A percentile compares a stretch with the other conserved stretches of the same genome.
Evolutionary conservation across 1,284 basidiomycete genomes (phyloP).

Genomic region (Golubevia pallescens): DNA sequence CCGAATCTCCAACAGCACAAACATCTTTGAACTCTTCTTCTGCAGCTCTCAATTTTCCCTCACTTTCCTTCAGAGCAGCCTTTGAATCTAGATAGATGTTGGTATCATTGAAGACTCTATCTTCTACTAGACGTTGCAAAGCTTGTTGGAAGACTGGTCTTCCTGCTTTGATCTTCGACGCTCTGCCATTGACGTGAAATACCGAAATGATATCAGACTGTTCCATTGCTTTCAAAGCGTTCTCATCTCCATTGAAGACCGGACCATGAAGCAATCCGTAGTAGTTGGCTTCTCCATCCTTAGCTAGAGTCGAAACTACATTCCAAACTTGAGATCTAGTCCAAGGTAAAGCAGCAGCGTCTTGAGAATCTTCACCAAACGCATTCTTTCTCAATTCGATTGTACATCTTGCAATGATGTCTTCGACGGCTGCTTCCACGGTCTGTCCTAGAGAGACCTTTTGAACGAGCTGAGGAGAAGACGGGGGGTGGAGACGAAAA

Average conservation of each 20-base stretch:
- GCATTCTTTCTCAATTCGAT: constrained; percentile 54
- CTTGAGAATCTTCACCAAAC: constrained; percentile 44
- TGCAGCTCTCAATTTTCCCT: constrained; percentile 15
- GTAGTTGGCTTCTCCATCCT: constrained; percentile 31
- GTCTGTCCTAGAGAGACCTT: constrained; percentile 45
- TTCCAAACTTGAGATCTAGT: constrained; percentile 41
- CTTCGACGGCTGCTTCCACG: constrained; percentile 36
- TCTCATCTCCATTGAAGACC: constrained; percentile 51
- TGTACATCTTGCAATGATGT: constrained; percentile 42
- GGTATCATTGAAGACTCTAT: constrained; percentile 36
- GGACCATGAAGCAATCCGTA: constrained; percentile 42
- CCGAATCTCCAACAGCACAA: background rate
- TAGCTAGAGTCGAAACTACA: constrained; percentile 31
- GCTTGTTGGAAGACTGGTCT: constrained; percentile 48
- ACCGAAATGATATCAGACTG: constrained; percentile 51
- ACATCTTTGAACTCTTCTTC: constrained; percentile 15
- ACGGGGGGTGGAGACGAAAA: background rate
- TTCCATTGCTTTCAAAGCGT: constrained; percentile 43
- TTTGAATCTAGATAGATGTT: constrained; percentile 27
- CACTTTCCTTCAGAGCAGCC: constrained; percentile 5
- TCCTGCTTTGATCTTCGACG: constrained; percentile 38
- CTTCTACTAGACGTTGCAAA: constrained; percentile 28
- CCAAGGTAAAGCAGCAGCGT: constrained; percentile 43
- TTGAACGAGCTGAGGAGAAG: constrained; percentile 25
- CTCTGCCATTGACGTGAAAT: constrained; percentile 37